A percentile compares a stretch with the other conserved stretches of the same genome.
These are phyloP conservation scores for Datisca glomerata DNA, from an alignment of 306 rosid genomes.

Conservation along the genomic window DNA sequence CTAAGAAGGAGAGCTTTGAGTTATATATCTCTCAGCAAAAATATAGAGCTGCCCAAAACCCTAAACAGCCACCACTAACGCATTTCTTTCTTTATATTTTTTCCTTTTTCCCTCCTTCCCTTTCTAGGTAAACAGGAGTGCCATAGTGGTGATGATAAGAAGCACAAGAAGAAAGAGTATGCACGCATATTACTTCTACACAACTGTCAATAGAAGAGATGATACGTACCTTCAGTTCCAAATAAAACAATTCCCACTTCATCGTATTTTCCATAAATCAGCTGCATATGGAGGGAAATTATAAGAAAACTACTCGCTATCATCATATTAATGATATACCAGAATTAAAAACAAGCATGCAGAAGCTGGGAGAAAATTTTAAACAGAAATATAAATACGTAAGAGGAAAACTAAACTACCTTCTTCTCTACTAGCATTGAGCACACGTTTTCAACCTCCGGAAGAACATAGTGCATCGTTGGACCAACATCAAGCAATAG, in stretches of 20 bases:
- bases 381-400: not conserved
- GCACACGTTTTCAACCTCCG: slow-evolving; percentile 59
- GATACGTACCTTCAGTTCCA: slow-evolving; percentile 60
- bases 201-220: slow-evolving; percentile 2
- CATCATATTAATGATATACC: not conserved
- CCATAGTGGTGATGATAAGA: too few relatives aligned
- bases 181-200: not conserved
- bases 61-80: too few relatives aligned
- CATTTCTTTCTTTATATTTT: too few relatives aligned
- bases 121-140: too few relatives aligned
- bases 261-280: slow-evolving; percentile 33
- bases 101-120: too few relatives aligned
- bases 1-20: too few relatives aligned
- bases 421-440: slow-evolving; percentile 66
- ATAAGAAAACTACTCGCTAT: not conserved
- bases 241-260: slow-evolving; percentile 70
- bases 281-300: not conserved
- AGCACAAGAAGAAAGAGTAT: not conserved
- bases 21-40: too few relatives aligned
- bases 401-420: slow-evolving; percentile 18
- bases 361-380: not conserved
- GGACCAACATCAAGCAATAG: slow-evolving; percentile 88
- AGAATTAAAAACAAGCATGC: not conserved
- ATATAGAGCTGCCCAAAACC: too few relatives aligned
- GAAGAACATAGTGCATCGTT: slow-evolving; percentile 70